Base-by-base conservation (phyloP, 176 grass and related monocot species). In the Lolium rigidum region DNA sequence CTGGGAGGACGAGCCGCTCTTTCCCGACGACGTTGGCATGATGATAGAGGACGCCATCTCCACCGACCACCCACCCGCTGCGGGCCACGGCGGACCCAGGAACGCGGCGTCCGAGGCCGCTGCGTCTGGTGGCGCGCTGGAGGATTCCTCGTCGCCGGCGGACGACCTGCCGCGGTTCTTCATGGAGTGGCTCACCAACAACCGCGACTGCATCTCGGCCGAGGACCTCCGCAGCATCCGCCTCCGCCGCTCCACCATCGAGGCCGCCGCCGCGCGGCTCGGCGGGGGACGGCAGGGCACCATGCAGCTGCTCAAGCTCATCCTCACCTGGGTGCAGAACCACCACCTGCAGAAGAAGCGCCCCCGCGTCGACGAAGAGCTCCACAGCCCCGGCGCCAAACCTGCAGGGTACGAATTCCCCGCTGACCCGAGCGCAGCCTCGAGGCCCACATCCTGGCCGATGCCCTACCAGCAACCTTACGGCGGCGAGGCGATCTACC, bases 261-360 rank as follows among this genome's bases (percentile, higher is more conserved):
- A 99, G 79, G 86, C 80, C 39, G 97, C 97, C 0, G 94, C 90
- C 5, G 90, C 90, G 13, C 84, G 90, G 6, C 92, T 99, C 52
- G 97, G 97, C 3, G 87, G 93, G 1, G 92, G 88, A 0, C 85
- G 84, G 7, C 88, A 92, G 20, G 97, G 91, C 38, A 82, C 70
- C 85, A 90, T 91, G 84, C 88, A 99, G 83, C 88, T 99, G 12
- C 91, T 99, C 72, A 95, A 94, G 73, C 94, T 97, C 66, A 96
- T 99, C 78, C 94, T 99, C 13, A 85, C 92, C 10, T 99, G 97
- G 97, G 97, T 97, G 24, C 92, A 96, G 86, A 93, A 96, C 82
- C 82, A 99, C 57, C 94, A 96, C 67, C 85, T 99, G 58, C 94
- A 93, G 51, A 91, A 82, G 68, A 96, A 96, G 72, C 84, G 87